Percentiles rank a stretch among this genome's conserved stretches.
phyloP scores from a whole-genome alignment of 345 rosid species.

The Lepidium sativum region DNA sequence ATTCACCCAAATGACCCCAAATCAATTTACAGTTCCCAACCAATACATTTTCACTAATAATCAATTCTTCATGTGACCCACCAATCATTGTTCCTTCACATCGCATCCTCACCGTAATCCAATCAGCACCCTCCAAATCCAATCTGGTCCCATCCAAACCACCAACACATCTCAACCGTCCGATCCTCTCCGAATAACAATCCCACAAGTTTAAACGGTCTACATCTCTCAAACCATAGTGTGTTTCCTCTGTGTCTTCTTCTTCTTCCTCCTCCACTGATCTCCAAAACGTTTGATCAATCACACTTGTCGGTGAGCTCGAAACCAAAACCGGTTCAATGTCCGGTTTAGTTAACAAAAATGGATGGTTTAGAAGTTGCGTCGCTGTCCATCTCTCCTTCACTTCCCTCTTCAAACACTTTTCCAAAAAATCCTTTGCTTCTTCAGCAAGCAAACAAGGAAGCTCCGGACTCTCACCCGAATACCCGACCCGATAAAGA shows the following conservation, averaged over 20 bases:
- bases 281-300: conserved; percentile 60
- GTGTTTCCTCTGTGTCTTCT: no score
- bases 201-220: background rate
- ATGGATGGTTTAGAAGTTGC: conserved; percentile 46
- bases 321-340: conserved; percentile 13
- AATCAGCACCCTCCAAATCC: conserved; percentile 37
- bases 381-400: conserved; percentile 44
- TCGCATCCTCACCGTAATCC: conserved; percentile 47
- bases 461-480: conserved; percentile 38
- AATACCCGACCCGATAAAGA: conserved; percentile 42
- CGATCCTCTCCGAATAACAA: conserved; percentile 37
- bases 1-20: conserved; percentile 9
- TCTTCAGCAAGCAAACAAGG: conserved; percentile 37
- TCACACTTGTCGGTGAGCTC: conserved; percentile 73
- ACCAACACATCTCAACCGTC: conserved; percentile 28
- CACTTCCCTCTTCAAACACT: conserved; percentile 49
- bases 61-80: conserved; percentile 19
- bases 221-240: conserved; percentile 20
- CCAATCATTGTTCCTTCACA: conserved; percentile 30
- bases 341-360: conserved; percentile 28
- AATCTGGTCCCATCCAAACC: conserved; percentile 33
- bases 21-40: conserved; percentile 10
- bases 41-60: no score
- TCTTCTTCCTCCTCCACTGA: conserved; percentile 19
- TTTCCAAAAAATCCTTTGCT: conserved; percentile 50